Evolutionary conservation across 805 yeast species (phyloP).

Genomic region (Wickerhamomyces xylosicus): DNA sequence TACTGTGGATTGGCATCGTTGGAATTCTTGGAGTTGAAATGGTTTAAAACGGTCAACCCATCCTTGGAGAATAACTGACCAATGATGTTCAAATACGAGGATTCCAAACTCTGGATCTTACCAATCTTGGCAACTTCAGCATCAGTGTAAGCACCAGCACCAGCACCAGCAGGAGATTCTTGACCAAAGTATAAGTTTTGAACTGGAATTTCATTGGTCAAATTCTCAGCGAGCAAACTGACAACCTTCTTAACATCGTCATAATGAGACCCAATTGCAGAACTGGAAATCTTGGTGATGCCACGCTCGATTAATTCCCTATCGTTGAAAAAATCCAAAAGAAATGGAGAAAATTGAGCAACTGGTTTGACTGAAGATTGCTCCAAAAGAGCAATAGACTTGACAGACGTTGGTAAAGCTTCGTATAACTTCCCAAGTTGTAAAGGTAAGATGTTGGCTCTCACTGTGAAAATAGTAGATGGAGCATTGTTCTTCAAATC

Average conservation of each 20-base stretch:
- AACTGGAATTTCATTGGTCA: conserved; percentile 41
- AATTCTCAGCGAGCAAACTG: conserved; percentile 36
- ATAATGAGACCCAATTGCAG: conserved; percentile 30
- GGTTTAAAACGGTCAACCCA: conserved; percentile 48
- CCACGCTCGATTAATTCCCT: conserved; percentile 33
- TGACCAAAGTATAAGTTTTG: conserved; percentile 56
- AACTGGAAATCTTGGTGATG: conserved; percentile 43
- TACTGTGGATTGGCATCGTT: conserved; percentile 66
- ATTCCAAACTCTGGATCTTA: conserved; percentile 48
- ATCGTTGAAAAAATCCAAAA: conserved; percentile 66
- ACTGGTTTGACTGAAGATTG: conserved; percentile 25
- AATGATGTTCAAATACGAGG: conserved; percentile 68
- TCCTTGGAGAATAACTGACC: conserved; percentile 51
- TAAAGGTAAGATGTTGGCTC: conserved; percentile 64
- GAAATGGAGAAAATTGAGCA: conserved; percentile 53
- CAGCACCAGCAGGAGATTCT: too few relatives aligned
- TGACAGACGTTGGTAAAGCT: conserved; percentile 42
- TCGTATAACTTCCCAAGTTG: conserved; percentile 27
- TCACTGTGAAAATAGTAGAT: conserved; percentile 28
- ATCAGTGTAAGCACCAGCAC: conserved; percentile 2
- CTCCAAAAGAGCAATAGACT: conserved; percentile 59
- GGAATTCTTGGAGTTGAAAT: conserved; percentile 32
- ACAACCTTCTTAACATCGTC: conserved; percentile 15
- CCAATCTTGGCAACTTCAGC: conserved; percentile 20
- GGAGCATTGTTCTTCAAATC: conserved; percentile 29